phyloP scores from a whole-genome alignment of 2,329 filamentous ascomycete species.

The Diaporthe vaccinii region DNA sequence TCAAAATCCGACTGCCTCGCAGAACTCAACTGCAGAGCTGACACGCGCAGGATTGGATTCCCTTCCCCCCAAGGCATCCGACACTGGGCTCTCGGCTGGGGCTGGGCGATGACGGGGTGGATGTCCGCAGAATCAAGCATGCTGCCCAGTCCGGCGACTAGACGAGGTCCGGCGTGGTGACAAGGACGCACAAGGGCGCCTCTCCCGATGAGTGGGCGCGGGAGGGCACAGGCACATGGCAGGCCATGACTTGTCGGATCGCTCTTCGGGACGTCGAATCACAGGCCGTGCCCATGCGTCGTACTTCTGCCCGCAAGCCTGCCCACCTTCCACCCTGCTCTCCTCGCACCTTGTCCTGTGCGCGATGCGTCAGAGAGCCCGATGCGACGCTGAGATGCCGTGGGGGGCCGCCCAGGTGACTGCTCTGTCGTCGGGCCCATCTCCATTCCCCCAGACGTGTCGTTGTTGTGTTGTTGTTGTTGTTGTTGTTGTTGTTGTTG shows the following conservation, averaged over 20 bases:
- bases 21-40: constrained; percentile 3
- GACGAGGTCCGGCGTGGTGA: constrained; percentile 33
- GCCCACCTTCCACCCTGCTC: background rate
- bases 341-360: constrained; percentile 1
- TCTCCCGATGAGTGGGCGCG: constrained; percentile 34
- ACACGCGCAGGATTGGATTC: background rate
- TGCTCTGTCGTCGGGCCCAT: background rate
- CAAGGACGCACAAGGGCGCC: constrained; percentile 37
- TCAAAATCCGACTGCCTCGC: background rate
- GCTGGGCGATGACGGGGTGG: background rate
- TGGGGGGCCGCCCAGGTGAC: constrained; percentile 18
- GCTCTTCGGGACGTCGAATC: constrained; percentile 23
- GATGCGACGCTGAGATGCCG: constrained; percentile 31
- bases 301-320: constrained; percentile 23
- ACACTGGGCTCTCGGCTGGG: background rate
- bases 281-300: constrained; percentile 17
- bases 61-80: constrained; percentile 12
- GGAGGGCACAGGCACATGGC: constrained; percentile 29
- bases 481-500: background rate
- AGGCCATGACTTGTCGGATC: constrained; percentile 35
- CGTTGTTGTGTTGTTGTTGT: constrained; percentile 14
- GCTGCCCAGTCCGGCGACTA: constrained; percentile 23
- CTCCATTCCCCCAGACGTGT: background rate
- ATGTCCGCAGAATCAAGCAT: constrained; percentile 8
- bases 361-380: constrained; percentile 20